Evolutionary conservation across 176 grass and related monocot species (phyloP), one percentile per base, ranked within the genome.

Genomic region (Avena sativa): DNA sequence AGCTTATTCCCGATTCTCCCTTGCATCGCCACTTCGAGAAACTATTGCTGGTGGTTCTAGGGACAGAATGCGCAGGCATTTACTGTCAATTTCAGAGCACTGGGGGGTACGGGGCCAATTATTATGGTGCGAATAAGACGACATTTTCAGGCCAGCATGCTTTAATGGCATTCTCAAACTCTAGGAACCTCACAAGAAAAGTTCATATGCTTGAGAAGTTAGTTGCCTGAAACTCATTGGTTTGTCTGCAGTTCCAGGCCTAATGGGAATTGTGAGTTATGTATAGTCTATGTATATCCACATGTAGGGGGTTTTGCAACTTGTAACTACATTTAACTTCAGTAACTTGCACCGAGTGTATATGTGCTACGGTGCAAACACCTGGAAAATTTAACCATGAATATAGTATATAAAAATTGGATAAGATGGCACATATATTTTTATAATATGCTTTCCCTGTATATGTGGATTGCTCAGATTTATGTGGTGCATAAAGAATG

Each of bases 201-300:
- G 55, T 48, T 67, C 15, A 46, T 82, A n/a, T 49, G 19, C 21
- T 36, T 34, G 60, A 58, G 15, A 58, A 77, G 60, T 83, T 87
- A 15, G 26, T 65, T 79, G 19, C 78, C 32, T 62, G 12, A 65
- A 50, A 11, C 8, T 80, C 53, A 60, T 61, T 21, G 66, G 61
- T 61, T 81, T 74, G 12, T 74, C 43, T 13, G 11, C 25, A 51
- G 19, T 34, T 17, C 53, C 55, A 60, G 64, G 43, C 14, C 68
- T 15, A 81, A 28, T 49, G 38, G 0, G 1, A 62, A 12, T 25
- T 9, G 53, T 74, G 68, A 61, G 58, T 61, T 61, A 3, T 61
- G 2, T 32, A 1, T 66, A 16, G 26, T 15, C 26, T 12, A 12
- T 51, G 67, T 25, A 36, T 63, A 76, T 65, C 57, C 57, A 50